phyloP scores from a whole-genome alignment of 208 protist species.

The Wallacemonas sp. region DNA sequence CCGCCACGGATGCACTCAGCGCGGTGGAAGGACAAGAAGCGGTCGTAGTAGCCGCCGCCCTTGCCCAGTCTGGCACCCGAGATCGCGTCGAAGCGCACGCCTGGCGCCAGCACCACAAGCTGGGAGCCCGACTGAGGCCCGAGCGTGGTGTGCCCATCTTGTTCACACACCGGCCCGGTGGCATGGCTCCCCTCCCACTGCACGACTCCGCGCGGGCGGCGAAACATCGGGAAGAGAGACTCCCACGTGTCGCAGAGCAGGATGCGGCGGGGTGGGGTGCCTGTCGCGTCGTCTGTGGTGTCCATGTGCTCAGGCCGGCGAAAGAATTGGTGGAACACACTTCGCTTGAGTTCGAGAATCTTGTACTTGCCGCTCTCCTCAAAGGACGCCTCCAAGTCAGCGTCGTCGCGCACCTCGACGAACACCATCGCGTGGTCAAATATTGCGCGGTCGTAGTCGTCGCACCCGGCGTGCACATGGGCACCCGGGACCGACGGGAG shows the following conservation, averaged over 20 bases:
- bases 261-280: constrained; percentile 20
- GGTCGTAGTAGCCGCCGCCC: constrained; percentile 89
- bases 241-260: constrained; percentile 42
- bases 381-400: constrained; percentile 47
- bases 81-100: constrained; percentile 62
- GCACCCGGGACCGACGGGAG: too few relatives aligned
- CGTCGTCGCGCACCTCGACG: constrained; percentile 58
- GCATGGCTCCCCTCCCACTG: constrained; percentile 6
- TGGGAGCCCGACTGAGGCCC: background rate
- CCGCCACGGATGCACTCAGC: too few relatives aligned
- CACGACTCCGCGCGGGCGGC: constrained; percentile 28
- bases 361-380: constrained; percentile 38
- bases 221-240: constrained; percentile 34
- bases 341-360: constrained; percentile 44
- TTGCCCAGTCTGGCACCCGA: constrained; percentile 68
- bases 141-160: background rate
- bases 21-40: constrained; percentile 50
- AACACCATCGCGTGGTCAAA: constrained; percentile 57
- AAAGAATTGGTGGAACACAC: constrained; percentile 32
- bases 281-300: background rate
- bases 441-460: background rate
- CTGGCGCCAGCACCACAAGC: constrained; percentile 67
- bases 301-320: background rate
- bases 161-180: too few relatives aligned
- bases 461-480: too few relatives aligned